A percentile compares a stretch with the other conserved stretches of the same genome.
phyloP scores from a whole-genome alignment of 306 rosid genomes.

The Dryas alaskensis region DNA sequence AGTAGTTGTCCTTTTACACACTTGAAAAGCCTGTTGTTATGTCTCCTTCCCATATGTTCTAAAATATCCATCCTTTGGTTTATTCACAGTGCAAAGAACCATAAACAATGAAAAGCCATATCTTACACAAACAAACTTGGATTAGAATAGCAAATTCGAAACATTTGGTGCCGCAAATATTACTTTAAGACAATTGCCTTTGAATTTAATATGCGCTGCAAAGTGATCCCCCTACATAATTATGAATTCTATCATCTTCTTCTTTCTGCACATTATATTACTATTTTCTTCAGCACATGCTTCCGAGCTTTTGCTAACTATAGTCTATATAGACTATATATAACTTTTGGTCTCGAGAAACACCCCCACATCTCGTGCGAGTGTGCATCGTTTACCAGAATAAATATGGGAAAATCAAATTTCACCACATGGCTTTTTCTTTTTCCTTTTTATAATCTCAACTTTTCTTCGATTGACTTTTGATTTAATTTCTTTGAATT shows the following conservation, averaged over 20 bases:
- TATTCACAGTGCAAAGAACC: background rate
- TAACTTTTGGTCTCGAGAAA: slow-evolving; percentile 6
- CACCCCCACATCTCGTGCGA: slow-evolving; percentile 1
- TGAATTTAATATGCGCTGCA: background rate
- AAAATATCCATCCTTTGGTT: background rate
- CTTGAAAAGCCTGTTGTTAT: background rate
- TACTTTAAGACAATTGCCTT: background rate
- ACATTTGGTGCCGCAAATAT: background rate
- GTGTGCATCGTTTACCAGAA: background rate
- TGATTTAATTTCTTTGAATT: background rate
- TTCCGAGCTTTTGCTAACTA: background rate
- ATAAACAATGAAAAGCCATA: background rate
- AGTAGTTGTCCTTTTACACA: slow-evolving; percentile 1
- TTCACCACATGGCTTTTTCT: background rate
- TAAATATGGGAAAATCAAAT: background rate
- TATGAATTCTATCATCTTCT: background rate
- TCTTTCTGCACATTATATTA: background rate
- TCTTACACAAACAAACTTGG: background rate
- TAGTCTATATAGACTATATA: too few species aligned
- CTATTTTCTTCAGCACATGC: slow-evolving; percentile 9
- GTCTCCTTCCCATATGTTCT: background rate
- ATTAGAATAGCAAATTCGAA: background rate
- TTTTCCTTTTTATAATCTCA: background rate
- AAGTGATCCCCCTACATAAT: slow-evolving; percentile 1
- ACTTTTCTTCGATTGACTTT: background rate